phyloP scores from a whole-genome alignment of 208 protist species.

The Leishmania martiniquensis region DNA sequence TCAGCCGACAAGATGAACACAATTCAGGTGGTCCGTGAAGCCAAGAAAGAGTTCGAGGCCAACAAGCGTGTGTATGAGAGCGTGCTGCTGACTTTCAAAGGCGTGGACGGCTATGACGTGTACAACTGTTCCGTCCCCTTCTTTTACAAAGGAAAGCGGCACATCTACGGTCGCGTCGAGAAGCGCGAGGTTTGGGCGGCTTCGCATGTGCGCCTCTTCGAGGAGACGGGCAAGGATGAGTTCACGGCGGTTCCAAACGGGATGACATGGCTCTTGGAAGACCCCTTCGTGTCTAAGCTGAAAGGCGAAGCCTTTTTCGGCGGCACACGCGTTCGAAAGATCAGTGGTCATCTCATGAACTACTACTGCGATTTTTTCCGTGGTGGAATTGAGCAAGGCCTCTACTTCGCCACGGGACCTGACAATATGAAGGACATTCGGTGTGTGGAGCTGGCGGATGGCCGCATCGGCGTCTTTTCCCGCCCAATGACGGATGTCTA shows the following conservation, averaged over 20 bases:
- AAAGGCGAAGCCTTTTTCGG: conserved; percentile 58
- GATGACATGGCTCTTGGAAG: conserved; percentile 60
- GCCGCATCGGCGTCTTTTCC: conserved; percentile 66
- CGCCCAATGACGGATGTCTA: conserved; percentile 53
- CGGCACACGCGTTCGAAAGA: conserved; percentile 55
- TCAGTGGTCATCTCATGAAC: conserved; percentile 33
- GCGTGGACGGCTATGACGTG: conserved; percentile 59
- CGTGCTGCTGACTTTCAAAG: conserved; percentile 49
- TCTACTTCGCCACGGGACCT: conserved; percentile 54
- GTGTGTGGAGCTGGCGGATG: conserved; percentile 45
- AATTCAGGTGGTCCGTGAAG: conserved; percentile 36
- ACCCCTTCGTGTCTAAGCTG: conserved; percentile 53
- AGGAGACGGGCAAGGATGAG: conserved; percentile 64
- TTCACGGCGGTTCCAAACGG: conserved; percentile 43
- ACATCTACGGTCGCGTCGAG: conserved; percentile 65
- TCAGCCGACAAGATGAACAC: conserved; percentile 21
- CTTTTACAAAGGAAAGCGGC: conserved; percentile 43
- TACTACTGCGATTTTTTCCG: conserved; percentile 70
- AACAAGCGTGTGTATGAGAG: conserved; percentile 46
- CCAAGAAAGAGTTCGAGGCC: conserved; percentile 45
- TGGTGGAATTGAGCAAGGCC: conserved; percentile 40
- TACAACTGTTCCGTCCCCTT: conserved; percentile 72
- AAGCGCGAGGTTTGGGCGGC: conserved; percentile 46
- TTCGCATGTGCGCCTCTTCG: conserved; percentile 57
- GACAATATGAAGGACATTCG: conserved; percentile 70